Conservation (phyloP, 169 alveolate genomes). For the Cyclospora cayetanensis region DNA sequence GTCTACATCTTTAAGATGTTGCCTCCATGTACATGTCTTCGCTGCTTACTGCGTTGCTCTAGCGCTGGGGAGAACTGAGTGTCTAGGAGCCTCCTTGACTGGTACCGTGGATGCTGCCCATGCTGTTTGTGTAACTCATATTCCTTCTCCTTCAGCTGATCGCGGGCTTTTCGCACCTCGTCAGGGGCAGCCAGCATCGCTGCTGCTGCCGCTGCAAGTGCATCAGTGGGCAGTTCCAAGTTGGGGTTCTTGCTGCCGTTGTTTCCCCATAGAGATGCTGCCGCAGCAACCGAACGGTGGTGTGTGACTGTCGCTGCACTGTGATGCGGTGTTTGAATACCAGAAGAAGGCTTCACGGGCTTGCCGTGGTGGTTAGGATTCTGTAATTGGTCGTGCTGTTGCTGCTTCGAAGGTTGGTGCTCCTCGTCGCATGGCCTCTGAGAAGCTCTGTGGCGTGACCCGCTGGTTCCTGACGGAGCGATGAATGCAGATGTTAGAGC, state of each 20-base stretch:
- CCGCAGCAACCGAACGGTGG: slow-evolving; percentile 4
- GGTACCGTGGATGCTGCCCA: not conserved
- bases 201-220: not conserved
- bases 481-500: not conserved
- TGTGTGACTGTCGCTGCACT: not conserved
- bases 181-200: slow-evolving; percentile 39
- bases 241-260: not conserved
- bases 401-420: not conserved
- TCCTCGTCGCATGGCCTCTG: not conserved
- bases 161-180: slow-evolving; percentile 37
- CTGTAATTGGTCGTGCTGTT: not conserved
- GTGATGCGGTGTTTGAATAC: too few species aligned
- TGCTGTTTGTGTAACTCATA: not conserved
- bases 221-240: slow-evolving; percentile 34
- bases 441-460: too few species aligned
- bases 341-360: not conserved
- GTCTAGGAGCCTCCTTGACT: not conserved
- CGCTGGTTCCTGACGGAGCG: too few species aligned
- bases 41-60: not conserved
- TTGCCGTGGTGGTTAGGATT: not conserved
- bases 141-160: slow-evolving; percentile 15
- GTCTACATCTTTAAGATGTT: not conserved
- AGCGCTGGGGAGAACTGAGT: not conserved
- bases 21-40: not conserved
- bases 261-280: slow-evolving; percentile 15